Evolutionary conservation across 2,329 filamentous ascomycete species (phyloP).

Genomic region (Plenodomus lindquistii): DNA sequence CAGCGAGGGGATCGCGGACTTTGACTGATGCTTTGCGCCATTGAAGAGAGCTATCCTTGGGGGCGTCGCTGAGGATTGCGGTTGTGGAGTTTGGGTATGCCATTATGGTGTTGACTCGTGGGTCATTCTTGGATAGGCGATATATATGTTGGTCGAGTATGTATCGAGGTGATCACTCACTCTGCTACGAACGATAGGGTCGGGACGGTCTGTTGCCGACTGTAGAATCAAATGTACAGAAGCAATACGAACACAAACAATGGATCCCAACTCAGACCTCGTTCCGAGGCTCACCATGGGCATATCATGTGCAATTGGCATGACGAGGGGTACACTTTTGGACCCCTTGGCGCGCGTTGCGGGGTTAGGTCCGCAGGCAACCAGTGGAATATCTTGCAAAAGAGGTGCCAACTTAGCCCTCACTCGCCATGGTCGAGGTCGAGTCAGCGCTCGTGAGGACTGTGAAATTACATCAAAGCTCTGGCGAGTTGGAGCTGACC

Average conservation of each 20-base stretch:
- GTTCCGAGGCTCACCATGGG: neutral
- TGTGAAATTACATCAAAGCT: too few species aligned
- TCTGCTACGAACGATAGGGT: too few species aligned
- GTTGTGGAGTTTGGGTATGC: conserved; percentile 12
- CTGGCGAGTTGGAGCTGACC: too few species aligned
- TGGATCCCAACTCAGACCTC: neutral
- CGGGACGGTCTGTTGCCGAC: neutral
- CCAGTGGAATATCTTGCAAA: too few species aligned
- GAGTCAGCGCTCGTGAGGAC: too few species aligned
- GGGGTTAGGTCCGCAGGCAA: neutral
- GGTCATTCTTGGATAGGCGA: too few species aligned
- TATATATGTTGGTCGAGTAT: too few species aligned
- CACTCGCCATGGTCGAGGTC: too few species aligned
- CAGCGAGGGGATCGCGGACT: conserved; percentile 43
- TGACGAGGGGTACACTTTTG: neutral
- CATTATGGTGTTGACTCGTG: conserved; percentile 2
- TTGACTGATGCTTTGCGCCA: conserved; percentile 48
- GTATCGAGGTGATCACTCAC: too few species aligned
- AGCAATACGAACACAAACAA: neutral
- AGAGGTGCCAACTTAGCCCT: too few species aligned
- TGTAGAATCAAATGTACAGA: neutral
- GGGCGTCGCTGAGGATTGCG: conserved; percentile 47
- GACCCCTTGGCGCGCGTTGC: neutral
- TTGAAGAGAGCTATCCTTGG: conserved; percentile 36
- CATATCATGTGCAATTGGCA: neutral